Evolutionary conservation across 441 rosid species (phyloP).

Genomic region (Brassica balearica): DNA sequence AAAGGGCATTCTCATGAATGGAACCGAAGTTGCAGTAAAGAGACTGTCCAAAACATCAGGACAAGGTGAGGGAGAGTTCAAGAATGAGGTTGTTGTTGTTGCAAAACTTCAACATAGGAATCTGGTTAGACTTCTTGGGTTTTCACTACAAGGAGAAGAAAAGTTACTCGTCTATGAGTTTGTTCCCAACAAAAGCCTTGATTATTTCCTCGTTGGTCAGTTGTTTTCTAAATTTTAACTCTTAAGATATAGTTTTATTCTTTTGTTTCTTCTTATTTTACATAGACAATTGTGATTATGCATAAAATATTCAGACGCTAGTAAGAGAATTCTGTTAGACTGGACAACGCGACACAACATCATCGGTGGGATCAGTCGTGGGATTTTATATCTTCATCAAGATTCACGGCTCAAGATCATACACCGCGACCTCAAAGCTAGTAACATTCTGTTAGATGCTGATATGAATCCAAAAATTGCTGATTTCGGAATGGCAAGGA

Average conservation of each 20-base stretch:
- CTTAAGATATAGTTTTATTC: background rate
- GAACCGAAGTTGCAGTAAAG: conserved; percentile 53
- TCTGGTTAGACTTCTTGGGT: conserved; percentile 57
- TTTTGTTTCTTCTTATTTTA: background rate
- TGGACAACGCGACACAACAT: conserved; percentile 53
- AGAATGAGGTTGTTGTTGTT: conserved; percentile 54
- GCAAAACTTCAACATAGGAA: conserved; percentile 64
- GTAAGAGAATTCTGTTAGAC: conserved; percentile 39
- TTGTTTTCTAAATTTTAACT: background rate
- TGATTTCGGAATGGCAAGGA: conserved; percentile 53
- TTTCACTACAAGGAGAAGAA: conserved; percentile 50
- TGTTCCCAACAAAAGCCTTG: conserved; percentile 59
- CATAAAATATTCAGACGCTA: conserved; percentile 39
- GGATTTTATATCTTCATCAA: conserved; percentile 47
- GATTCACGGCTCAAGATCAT: conserved; percentile 48
- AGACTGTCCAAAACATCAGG: conserved; percentile 46
- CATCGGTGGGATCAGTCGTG: conserved; percentile 55
- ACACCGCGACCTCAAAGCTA: conserved; percentile 61
- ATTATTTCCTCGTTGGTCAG: conserved; percentile 51
- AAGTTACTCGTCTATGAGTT: conserved; percentile 54
- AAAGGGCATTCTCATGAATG: conserved; percentile 48
- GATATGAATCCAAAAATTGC: conserved; percentile 60
- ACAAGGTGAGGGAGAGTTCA: conserved; percentile 57
- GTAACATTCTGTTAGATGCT: conserved; percentile 52
- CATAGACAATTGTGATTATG: background rate